Evolutionary conservation across 2,329 filamentous ascomycete species (phyloP).

Genomic region (Xylaria multiplex): DNA sequence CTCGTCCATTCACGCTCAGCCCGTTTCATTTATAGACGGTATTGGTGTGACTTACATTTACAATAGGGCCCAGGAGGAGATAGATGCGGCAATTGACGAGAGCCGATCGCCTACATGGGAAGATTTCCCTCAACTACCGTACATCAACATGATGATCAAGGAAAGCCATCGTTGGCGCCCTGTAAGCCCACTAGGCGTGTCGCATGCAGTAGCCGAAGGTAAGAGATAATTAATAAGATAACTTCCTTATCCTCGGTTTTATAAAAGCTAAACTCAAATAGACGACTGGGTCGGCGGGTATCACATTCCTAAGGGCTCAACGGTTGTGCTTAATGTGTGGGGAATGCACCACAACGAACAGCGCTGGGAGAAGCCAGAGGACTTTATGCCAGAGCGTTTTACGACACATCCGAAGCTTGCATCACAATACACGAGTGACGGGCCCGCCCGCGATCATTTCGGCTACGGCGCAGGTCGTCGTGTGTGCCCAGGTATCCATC

Average conservation of each 20-base stretch:
- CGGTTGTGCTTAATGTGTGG: slow-evolving; percentile 51
- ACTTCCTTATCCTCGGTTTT: too few species aligned
- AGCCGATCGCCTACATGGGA: slow-evolving; percentile 51
- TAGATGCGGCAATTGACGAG: slow-evolving; percentile 53
- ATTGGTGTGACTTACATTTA: too few species aligned
- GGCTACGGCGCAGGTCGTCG: slow-evolving; percentile 59
- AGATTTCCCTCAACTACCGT: slow-evolving; percentile 54
- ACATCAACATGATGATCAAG: slow-evolving; percentile 55
- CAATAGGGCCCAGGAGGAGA: slow-evolving; percentile 53
- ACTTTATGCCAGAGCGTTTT: slow-evolving; percentile 48
- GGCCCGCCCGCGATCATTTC: slow-evolving; percentile 55
- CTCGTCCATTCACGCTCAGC: not conserved
- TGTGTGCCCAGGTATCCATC: slow-evolving; percentile 60
- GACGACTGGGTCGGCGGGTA: slow-evolving; percentile 52
- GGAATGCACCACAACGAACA: slow-evolving; percentile 50
- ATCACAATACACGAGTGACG: slow-evolving; percentile 48
- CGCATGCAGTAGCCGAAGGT: slow-evolving; percentile 43
- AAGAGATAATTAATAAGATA: too few species aligned
- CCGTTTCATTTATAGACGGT: not conserved
- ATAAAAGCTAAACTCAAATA: not conserved
- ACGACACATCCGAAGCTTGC: slow-evolving; percentile 48
- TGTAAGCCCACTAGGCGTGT: slow-evolving; percentile 49
- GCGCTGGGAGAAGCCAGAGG: slow-evolving; percentile 43
- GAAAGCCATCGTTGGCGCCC: slow-evolving; percentile 57
- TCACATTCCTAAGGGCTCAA: slow-evolving; percentile 53